phyloP scores from a whole-genome alignment of 2,329 filamentous ascomycete genomes.

The Botrytis fabae region DNA sequence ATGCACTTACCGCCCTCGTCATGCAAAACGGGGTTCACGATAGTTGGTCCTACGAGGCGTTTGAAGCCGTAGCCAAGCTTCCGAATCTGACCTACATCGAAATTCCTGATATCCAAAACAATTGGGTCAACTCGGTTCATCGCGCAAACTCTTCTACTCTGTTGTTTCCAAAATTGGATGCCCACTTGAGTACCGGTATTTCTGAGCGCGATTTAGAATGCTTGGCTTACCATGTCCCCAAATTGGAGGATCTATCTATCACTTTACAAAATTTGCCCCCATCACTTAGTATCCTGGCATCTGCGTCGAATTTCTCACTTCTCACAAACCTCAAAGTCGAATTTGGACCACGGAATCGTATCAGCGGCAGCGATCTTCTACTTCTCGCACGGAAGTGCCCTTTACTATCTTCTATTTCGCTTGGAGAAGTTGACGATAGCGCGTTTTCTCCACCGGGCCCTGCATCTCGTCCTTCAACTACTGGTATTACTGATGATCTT shows the following conservation, averaged over 20 bases:
- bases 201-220: background rate
- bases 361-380: background rate
- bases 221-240: background rate
- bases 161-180: background rate
- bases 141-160: background rate
- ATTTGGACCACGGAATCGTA: background rate
- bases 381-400: background rate
- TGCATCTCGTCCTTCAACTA: background rate
- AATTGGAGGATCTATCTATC: background rate
- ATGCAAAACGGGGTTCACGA: background rate
- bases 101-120: conserved; percentile 8
- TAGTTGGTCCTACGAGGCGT: conserved; percentile 11
- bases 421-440: background rate
- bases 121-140: background rate
- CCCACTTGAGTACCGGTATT: background rate
- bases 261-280: background rate
- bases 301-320: conserved; percentile 3
- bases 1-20: background rate
- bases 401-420: background rate
- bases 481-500: background rate
- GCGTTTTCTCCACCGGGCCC: no score
- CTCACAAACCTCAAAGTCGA: background rate
- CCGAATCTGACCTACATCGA: background rate
- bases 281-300: background rate
- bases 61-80: conserved; percentile 6